Evolutionary conservation across 106 monocot genomes (phyloP).

Genomic region (Phalaenopsis equestris): DNA sequence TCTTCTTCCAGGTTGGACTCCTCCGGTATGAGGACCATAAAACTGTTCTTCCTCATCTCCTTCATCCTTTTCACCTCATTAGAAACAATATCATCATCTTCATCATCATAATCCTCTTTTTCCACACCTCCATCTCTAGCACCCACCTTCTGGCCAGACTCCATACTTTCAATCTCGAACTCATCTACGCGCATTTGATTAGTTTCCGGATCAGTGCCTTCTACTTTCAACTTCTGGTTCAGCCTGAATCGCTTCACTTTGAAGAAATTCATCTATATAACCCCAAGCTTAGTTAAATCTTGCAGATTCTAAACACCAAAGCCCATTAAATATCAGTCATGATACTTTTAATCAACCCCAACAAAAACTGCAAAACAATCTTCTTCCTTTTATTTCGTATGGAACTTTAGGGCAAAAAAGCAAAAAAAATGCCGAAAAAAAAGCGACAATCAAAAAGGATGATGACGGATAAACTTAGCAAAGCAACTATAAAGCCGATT

Average conservation of each 20-base stretch:
- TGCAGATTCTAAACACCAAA: neutral
- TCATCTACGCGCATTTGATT: neutral
- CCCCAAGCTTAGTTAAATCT: neutral
- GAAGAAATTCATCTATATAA: constrained; percentile 59
- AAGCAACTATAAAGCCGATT: no score
- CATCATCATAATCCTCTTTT: constrained; percentile 41
- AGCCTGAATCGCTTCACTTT: constrained; percentile 36
- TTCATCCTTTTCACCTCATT: constrained; percentile 90
- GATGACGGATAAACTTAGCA: no score
- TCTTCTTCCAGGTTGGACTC: constrained; percentile 51
- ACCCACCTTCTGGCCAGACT: constrained; percentile 9
- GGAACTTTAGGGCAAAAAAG: no score
- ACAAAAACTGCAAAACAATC: neutral
- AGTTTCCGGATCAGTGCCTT: constrained; percentile 9
- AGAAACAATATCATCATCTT: constrained; percentile 89
- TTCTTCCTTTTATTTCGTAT: no score
- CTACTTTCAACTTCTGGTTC: constrained; percentile 16
- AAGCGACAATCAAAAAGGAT: no score
- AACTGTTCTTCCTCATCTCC: constrained; percentile 89
- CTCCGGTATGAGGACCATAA: constrained; percentile 95
- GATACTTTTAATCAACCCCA: neutral
- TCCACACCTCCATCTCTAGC: constrained; percentile 5
- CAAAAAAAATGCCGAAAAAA: no score
- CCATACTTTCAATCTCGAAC: constrained; percentile 13
- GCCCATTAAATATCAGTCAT: no score